Conservation (phyloP, 306 rosid genomes). For the Mimosa bimucronata region DNA sequence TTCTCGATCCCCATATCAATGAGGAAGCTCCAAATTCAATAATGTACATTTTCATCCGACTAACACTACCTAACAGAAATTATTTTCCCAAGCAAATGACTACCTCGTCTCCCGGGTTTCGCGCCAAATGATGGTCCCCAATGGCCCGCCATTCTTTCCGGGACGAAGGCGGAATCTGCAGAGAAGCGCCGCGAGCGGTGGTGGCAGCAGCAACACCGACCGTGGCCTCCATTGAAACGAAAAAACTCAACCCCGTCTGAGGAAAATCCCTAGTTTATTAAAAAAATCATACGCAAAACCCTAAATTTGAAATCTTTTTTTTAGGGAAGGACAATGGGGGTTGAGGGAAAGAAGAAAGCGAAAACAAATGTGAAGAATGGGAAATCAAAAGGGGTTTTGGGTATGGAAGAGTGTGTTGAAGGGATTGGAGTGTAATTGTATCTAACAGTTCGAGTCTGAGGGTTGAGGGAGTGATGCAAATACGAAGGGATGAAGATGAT, state of each 20-base stretch:
- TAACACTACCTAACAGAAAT: conserved; percentile 12
- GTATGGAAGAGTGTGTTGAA: conserved; percentile 43
- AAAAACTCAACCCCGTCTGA: conserved; percentile 29
- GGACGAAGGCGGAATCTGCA: conserved; percentile 55
- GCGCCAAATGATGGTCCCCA: conserved; percentile 73
- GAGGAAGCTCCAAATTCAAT: conserved; percentile 3
- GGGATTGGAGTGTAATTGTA: conserved; percentile 43
- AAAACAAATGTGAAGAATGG: not conserved
- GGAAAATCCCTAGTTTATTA: conserved; percentile 55
- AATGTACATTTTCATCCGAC: not conserved
- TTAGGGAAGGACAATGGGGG: not conserved
- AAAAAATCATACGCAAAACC: conserved; percentile 36
- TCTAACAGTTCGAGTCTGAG: conserved; percentile 25
- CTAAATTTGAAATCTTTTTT: conserved; percentile 37
- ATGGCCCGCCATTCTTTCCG: conserved; percentile 92
- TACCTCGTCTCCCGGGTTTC: conserved; percentile 81
- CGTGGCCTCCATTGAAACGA: conserved; percentile 77
- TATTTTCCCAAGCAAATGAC: conserved; percentile 27
- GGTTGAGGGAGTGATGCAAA: conserved; percentile 9
- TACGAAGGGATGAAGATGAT: conserved; percentile 17
- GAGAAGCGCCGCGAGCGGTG: conserved; percentile 64
- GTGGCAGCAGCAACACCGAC: conserved; percentile 52
- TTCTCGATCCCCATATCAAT: not conserved
- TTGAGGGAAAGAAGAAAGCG: conserved; percentile 7
- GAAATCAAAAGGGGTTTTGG: not conserved